Base-by-base conservation (phyloP, 192 early-diverging fungal species). In the Entomortierella parvispora region DNA sequence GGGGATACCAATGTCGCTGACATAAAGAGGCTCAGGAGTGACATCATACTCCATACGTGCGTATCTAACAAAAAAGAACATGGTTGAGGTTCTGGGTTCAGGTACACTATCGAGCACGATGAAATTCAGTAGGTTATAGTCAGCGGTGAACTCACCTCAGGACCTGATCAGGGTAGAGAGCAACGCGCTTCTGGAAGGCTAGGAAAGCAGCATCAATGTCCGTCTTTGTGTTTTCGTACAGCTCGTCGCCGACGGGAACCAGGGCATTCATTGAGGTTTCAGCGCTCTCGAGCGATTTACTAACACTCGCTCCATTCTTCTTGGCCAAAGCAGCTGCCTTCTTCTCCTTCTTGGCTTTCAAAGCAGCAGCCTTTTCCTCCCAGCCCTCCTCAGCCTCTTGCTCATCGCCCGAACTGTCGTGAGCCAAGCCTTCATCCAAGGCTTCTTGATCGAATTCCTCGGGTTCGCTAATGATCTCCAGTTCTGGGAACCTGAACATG, bases 201-300 rank as follows among this genome's bases (percentile, higher is more conserved):
- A 99, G 69, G 81, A 99, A 99, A 0, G 91, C 91, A 25, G 87
- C 81, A 76, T 99, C 97, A 2, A 99, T 96, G 34, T 91, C 92
- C 1, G 92, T 90, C 49, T 88, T 82, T 10, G 93, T 91, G 68
- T 96, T 93, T 69, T 92, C 93, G 40, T 82, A 85, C 29, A 81
- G 69, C 54, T 90, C 90, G 58, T 85, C 85, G 26, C 86, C 85
- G 53, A 81, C 87, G 7, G 85, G 82, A 20, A 86, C 79, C 18
- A 86, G 62, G 0, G 83, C 85, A 18, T 72, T 72, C 53, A 72
- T 77, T 0, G 74, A 77, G 2, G 65, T 25, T 46, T 77, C 74
- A 9, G 74, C 74, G 10, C 15, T 53, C 42, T 54, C 54, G 18
- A 70, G 51, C 10, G 80, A 65, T 25, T 52, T 69, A 51, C 71